A percentile compares a stretch with the other conserved stretches of the same genome.
Evolutionary conservation across 2,329 filamentous ascomycete genomes (phyloP).

Genomic region (Neofusicoccum sp.): DNA sequence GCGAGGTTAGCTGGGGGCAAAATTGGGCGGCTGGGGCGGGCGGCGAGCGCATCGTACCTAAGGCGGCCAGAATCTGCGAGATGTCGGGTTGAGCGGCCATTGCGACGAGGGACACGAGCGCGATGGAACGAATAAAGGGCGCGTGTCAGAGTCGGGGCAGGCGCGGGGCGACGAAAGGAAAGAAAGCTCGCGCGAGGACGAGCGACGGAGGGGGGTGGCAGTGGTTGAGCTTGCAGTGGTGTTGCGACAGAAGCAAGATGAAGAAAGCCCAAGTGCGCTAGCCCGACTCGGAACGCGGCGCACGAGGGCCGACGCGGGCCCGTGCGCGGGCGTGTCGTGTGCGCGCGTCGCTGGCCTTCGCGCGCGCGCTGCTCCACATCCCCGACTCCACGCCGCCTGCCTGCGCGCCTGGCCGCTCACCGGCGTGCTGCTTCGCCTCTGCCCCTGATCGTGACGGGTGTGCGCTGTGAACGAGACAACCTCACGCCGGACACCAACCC

Average conservation of each 20-base stretch:
- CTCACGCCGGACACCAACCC: no score
- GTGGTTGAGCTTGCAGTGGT: slow-evolving; percentile 8
- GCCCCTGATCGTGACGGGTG: no score
- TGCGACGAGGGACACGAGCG: not conserved
- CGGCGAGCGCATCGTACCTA: slow-evolving; percentile 30
- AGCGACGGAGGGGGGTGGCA: not conserved
- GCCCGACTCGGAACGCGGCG: slow-evolving; percentile 5
- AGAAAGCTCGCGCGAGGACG: slow-evolving; percentile 6
- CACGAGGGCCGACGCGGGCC: not conserved
- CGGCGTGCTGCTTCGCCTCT: not conserved
- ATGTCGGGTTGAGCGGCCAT: slow-evolving; percentile 39
- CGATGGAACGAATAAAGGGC: not conserved
- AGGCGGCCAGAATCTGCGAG: slow-evolving; percentile 38
- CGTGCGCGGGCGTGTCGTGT: not conserved
- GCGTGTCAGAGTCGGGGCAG: not conserved
- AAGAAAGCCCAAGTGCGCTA: slow-evolving; percentile 14
- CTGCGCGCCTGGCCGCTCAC: not conserved
- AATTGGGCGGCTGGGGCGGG: not conserved
- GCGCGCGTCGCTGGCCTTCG: not conserved
- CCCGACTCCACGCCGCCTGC: not conserved
- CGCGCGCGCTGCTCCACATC: not conserved
- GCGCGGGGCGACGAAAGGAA: not conserved
- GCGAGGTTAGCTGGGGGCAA: not conserved
- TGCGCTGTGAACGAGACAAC: no score
- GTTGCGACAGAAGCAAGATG: slow-evolving; percentile 14